Evolutionary conservation across 768 basidiomycete species (phyloP), one percentile per base, ranked within the genome.

Genomic region (Podaxis carcinomalis): DNA sequence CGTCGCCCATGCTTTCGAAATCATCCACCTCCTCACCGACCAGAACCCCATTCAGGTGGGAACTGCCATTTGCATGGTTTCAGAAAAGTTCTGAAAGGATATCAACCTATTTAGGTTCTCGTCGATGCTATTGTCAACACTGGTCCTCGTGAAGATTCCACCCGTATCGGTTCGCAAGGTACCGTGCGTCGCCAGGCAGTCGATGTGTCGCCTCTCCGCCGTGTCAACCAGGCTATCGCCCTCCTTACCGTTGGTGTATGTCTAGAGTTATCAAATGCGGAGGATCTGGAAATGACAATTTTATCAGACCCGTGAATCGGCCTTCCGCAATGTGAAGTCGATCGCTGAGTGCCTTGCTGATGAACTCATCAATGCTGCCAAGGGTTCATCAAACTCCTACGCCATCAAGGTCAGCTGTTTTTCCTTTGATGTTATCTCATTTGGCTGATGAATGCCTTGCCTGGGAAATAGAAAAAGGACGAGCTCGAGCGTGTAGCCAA

Each of bases 401-500:
- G 96, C 96, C 64, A 99, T 99, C 85, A 98, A 98, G 92, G 91
- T 92, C 49, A 50, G 78, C 69, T 35, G 35, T 37, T 32, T 61
- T 56, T 32, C 14, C 14, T 51, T 23, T 16, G 51, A 28, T 27
- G 10, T 35, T 19, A 35, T 37, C 37, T 28, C 11, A 19, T 19
- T 40, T 28, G 32, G 9, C 36, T 54, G 53, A 58, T 59, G 27
- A 55, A 44, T 42, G 70, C 7, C 16, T 44, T 44, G 49, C 47
- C 51, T 58, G 4, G 61, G 47, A 37, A 62, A 69, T 72, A 92
- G 93, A 95, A 95, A 92, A 97, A 95, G 83, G 95, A 98, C 78
- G 96, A 99, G 78, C 88, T 99, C 66, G 96, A 99, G 84, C 95
- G 96, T 84, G 97, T 99, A 61, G 97, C 97, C 82, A 98, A 98